Percentiles rank a stretch among this genome's conserved stretches.
Conservation (phyloP, 768 basidiomycete genomes). For the Boletus sp. region DNA sequence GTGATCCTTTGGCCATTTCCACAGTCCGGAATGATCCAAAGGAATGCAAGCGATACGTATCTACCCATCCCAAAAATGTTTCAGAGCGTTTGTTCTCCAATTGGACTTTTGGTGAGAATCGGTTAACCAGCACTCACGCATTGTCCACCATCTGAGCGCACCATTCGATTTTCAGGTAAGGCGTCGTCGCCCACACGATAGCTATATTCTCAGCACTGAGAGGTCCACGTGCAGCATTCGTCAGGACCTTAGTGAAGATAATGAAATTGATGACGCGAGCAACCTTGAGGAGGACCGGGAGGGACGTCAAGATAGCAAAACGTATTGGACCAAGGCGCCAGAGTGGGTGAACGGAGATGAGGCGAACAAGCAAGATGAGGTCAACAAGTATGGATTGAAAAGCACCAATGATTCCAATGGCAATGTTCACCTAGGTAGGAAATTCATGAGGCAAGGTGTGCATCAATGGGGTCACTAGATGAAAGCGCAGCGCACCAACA, state of each 20-base stretch:
- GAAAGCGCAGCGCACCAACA: conserved; percentile 11
- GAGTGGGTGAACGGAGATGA: conserved; percentile 27
- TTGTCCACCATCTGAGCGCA: conserved; percentile 29
- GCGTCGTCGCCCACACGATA: conserved; percentile 15
- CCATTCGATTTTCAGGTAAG: conserved; percentile 33
- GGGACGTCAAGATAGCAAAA: conserved; percentile 18
- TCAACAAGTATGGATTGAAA: conserved; percentile 32
- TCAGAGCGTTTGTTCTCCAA: no score
- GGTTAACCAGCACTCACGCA: conserved; percentile 3
- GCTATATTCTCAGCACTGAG: conserved; percentile 12
- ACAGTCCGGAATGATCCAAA: conserved; percentile 17
- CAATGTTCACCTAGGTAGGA: conserved; percentile 20
- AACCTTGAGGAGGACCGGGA: conserved; percentile 31
- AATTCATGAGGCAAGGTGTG: not conserved
- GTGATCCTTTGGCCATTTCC: conserved; percentile 20
- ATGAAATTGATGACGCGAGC: conserved; percentile 27
- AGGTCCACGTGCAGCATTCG: conserved; percentile 20
- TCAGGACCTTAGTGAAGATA: conserved; percentile 28
- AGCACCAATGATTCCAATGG: conserved; percentile 31
- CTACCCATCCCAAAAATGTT: conserved; percentile 11
- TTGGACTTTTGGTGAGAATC: no score
- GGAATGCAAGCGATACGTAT: conserved; percentile 25
- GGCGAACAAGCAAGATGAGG: conserved; percentile 28
- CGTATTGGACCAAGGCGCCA: conserved; percentile 9
- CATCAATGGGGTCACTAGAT: not conserved